phyloP scores from a whole-genome alignment of 2,329 filamentous ascomycete species.

The Aureobasidium sp. region DNA sequence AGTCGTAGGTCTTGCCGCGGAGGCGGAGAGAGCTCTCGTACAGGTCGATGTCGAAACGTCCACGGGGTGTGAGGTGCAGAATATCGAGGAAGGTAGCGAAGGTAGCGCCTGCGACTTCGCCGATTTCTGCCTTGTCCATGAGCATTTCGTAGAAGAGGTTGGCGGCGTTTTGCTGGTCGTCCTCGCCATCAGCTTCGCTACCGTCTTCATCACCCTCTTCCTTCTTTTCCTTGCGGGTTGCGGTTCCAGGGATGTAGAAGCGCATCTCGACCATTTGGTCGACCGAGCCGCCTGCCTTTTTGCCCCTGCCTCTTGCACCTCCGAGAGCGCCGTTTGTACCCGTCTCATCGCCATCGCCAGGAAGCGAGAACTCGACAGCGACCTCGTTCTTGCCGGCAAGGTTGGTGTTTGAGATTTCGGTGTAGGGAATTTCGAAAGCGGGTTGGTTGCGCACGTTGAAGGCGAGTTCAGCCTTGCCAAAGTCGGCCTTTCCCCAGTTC shows the following conservation, averaged over 20 bases:
- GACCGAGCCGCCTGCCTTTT: constrained; percentile 78
- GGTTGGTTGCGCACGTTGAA: constrained; percentile 98
- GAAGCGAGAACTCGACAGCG: constrained; percentile 82
- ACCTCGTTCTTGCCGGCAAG: constrained; percentile 96
- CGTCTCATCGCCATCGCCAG: constrained; percentile 61
- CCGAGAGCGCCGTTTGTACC: constrained; percentile 66
- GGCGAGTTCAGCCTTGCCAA: constrained; percentile 85
- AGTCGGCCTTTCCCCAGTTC: constrained; percentile 99
- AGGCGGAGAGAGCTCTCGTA: constrained; percentile 96
- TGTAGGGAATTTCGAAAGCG: constrained; percentile 93
- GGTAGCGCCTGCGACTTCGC: constrained; percentile 93
- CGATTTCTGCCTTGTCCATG: constrained; percentile 98
- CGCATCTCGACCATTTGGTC: constrained; percentile 98
- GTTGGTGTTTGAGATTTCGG: constrained; percentile 96
- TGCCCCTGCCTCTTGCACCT: constrained; percentile 67
- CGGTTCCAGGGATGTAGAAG: constrained; percentile 93
- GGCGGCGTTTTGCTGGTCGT: constrained; percentile 86
- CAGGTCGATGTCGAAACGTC: constrained; percentile 99
- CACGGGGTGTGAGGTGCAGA: constrained; percentile 93
- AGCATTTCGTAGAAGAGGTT: constrained; percentile 97
- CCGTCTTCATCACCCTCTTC: constrained; percentile 67
- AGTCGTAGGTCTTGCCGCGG: constrained; percentile 98
- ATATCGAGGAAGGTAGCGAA: constrained; percentile 97
- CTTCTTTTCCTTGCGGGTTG: constrained; percentile 61
- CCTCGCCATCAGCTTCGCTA: constrained; percentile 45